Percentiles rank a stretch among this genome's conserved stretches.
Evolutionary conservation across 768 basidiomycete genomes (phyloP).

Genomic region (Gloeopeniophorella convolvens): DNA sequence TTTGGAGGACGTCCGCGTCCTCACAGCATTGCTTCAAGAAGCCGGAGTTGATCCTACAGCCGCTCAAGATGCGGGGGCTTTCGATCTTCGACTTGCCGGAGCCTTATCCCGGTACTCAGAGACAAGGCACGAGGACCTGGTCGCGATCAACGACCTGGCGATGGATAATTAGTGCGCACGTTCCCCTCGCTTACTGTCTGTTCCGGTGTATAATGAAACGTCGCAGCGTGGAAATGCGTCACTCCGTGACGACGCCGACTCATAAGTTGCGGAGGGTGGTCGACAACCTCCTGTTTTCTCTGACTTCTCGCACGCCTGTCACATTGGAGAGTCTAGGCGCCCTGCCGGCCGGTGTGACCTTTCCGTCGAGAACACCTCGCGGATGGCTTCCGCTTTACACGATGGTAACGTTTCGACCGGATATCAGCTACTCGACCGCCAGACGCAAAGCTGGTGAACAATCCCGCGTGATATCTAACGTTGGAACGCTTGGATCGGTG

Average conservation of each 20-base stretch:
- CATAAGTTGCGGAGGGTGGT: conserved; percentile 76
- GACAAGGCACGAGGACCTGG: conserved; percentile 78
- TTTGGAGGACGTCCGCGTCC: conserved; percentile 91
- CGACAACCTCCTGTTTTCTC: conserved; percentile 65
- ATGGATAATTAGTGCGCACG: conserved; percentile 91
- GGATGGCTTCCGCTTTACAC: conserved; percentile 95
- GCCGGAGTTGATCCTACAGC: conserved; percentile 53
- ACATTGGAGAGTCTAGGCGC: conserved; percentile 42
- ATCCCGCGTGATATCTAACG: conserved; percentile 46
- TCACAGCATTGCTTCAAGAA: conserved; percentile 66
- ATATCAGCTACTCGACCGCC: conserved; percentile 85
- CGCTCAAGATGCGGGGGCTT: conserved; percentile 28
- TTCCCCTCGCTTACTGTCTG: conserved; percentile 17
- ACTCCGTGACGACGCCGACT: conserved; percentile 74
- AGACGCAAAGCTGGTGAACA: conserved; percentile 66
- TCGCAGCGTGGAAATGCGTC: conserved; percentile 86
- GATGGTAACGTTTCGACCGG: conserved; percentile 97
- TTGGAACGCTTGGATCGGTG: conserved; percentile 30
- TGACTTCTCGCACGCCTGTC: conserved; percentile 46
- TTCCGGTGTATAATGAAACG: conserved; percentile 17
- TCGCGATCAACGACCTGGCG: conserved; percentile 87
- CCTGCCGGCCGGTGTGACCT: conserved; percentile 22
- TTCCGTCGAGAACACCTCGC: conserved; percentile 39
- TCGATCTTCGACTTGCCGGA: conserved; percentile 52
- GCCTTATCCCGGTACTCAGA: conserved; percentile 77